phyloP scores from a whole-genome alignment of 345 rosid genomes.

The Excoecaria agallocha region DNA sequence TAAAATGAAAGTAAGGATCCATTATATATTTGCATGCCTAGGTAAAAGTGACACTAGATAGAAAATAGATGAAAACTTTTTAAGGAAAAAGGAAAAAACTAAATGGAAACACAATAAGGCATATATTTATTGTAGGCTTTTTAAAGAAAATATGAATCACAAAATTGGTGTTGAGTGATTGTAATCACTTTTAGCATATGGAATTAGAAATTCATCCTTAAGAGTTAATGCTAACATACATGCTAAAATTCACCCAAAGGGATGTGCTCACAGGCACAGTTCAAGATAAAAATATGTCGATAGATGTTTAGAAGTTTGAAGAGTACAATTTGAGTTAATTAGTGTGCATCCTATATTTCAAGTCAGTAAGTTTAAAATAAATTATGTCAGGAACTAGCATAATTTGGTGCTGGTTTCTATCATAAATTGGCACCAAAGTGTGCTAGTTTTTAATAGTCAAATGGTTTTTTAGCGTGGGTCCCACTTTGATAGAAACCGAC shows the following conservation, averaged over 20 bases:
- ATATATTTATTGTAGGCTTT: neutral
- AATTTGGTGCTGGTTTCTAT: no score
- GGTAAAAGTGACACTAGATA: neutral
- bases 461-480: no score
- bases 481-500: no score
- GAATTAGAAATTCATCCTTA: conserved; percentile 1
- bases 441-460: no score
- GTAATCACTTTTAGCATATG: neutral
- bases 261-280: neutral
- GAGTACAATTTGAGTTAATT: conserved; percentile 5
- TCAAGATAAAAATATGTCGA: neutral
- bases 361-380: conserved; percentile 80
- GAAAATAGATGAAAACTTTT: neutral
- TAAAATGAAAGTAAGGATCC: neutral
- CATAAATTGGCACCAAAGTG: no score
- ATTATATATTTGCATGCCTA: neutral
- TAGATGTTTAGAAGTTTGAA: neutral
- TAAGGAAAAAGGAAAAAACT: neutral
- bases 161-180: neutral
- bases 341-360: conserved; percentile 31
- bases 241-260: neutral
- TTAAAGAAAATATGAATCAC: neutral
- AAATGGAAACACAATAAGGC: neutral
- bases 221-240: neutral
- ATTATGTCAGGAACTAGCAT: no score